Evolutionary conservation across 805 yeast species (phyloP), one percentile per base, ranked within the genome.

Genomic region (Hanseniaspora vineae): DNA sequence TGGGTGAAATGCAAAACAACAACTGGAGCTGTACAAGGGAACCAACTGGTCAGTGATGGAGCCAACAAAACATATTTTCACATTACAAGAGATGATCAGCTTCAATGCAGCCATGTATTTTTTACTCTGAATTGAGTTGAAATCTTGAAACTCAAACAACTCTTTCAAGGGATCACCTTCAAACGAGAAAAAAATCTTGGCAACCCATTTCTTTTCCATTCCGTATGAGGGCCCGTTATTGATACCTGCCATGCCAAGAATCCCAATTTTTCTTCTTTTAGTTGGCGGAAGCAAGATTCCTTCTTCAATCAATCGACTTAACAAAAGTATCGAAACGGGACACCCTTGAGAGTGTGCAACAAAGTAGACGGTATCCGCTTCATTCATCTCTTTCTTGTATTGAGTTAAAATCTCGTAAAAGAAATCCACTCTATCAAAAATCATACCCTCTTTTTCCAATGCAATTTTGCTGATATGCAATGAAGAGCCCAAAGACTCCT

Each of bases 281-380:
- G 51, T 45, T 35, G 44, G 32, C 2, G 48, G 52, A 13, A 46
- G 32, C 2, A 71, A 56, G 8, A 70, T 51, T 0, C 76, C 92
- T 35, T 75, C 71, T 52, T 77, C 82, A 12, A 90, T 73, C 40
- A 90, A 69, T 54, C 74, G 73, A 0, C 95, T 82, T n/a, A 88
- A 65, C 31, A 90, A 62, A 32, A 86, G 80, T 1, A 87, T 78
- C 0, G 95, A 77, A 0, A 92, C 97, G 0, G 96, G 97, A 44
- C 90, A 81, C 0, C 98, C 98, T 63, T 90, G 98, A 0, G 97
- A 89, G 64, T 90, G 98, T 0, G 95, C 81, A 1, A 96, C 96
- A 52, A 90, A 76, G 59, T 82, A 87, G n/a, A 90, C 77, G 52
- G 83, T 82, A 62, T 90, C 97, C 0, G 96, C 90, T n/a, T 69